Evolutionary conservation across 495 filamentous ascomycete genomes (phyloP), one percentile per base, ranked within the genome.

Genomic region (Xylaria longipes): DNA sequence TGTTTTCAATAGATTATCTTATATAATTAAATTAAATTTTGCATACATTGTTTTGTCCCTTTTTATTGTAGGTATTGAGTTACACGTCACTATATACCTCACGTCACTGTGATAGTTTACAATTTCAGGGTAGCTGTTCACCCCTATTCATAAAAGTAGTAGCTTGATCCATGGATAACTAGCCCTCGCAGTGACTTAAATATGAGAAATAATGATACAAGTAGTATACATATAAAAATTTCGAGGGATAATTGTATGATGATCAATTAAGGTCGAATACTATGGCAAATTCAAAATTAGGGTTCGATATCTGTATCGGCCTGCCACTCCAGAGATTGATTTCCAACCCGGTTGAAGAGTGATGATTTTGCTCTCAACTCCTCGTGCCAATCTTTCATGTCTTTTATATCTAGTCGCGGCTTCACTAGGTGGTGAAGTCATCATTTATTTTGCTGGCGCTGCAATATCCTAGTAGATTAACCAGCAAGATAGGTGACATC

Each of bases 41-140:
- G 7, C 15, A 20, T 3, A 1, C 17, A 56, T 31, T 31, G 25
- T 33, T 56, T 31, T 29, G 25, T 56, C 20, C 0, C 12, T 6
- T 56, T 31, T 35, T 4, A 4, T 33, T 35, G 5, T 11, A 35
- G 22, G 29, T n/a, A 58, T 58, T 35, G 29, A 14, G 9, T 7
- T 25, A 2, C 46, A 11, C 46, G 22, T 27, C 50, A 27, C 7
- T 12, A 33, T 60, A 37, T 1, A 60, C 22, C n/a, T n/a, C n/a
- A n/a, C n/a, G n/a, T n/a, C n/a, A n/a, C n/a, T n/a, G n/a, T n/a
- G 8, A 9, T 1, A 25, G 20, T 9, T n/a, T 37, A 20, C 25
- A 22, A 20, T 41, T 64, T 15, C 41, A 45, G 61, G 61, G 61
- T 64, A 64, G 61, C 25, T 64, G 25, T 12, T 64, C 61, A 31